Base-by-base conservation (phyloP, 345 rosid genomes). In the Citrus inodora region DNA sequence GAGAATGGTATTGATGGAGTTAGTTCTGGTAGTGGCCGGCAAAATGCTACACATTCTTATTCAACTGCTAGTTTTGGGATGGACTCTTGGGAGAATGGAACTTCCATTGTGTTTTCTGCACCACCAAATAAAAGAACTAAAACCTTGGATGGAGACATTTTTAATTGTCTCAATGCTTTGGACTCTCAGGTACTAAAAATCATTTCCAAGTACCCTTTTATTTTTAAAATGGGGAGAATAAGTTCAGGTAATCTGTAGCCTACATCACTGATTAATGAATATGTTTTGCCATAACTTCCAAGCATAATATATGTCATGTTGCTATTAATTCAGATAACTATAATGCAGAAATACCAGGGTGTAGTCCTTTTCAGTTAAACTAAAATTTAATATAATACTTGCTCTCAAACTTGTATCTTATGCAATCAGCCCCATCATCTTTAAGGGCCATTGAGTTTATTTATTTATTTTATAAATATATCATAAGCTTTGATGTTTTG, bases 131-230 rank as follows among this genome's bases (percentile, higher is more conserved):
- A 93, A 80, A 86, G 91, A n/a, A 78, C 85, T 32, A 90, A 89
- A 86, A 89, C 76, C 62, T 83, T 91, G 4, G 97, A 90, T 46
- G 90, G 85, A 42, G 96, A 90, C 68, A 66, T 90, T 51, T 89
- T 86, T 82, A 89, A 81, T 80, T 91, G 87, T 67, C 62, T 88
- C 77, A 83, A 82, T 71, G 76, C 76, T 48, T 83, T 94, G 86
- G 99, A 93, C 80, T 84, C 97, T 80, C 97, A 96, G 99, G 99
- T 96, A 86, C 58, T 53, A 61, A n/a, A 53, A n/a, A 53, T 53
- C 75, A 58, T 59, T 48, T 58, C 61, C 75, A 48, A 66, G 14
- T 61, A 28, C 55, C 28, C 58, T 3, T 27, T 24, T 70, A 42
- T 61, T 60, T 46, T 2, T n/a, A 48, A 38, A 38, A 48, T 0